These are phyloP conservation scores for Cardamine chenopodiifolia DNA, from an alignment of 345 rosid genomes.

Conservation along the genomic window DNA sequence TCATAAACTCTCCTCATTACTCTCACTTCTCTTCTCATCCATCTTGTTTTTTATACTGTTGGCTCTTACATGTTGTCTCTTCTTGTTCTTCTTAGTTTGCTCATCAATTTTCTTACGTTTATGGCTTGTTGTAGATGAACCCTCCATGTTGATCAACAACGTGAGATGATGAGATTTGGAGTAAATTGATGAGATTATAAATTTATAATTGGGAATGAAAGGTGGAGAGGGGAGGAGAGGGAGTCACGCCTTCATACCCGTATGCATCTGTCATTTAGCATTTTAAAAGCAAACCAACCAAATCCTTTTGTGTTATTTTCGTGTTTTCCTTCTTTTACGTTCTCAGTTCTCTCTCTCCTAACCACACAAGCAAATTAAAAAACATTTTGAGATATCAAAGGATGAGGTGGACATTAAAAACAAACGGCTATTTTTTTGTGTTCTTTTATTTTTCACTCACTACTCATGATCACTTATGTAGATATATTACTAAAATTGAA, in stretches of 20 bases:
- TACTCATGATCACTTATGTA: too few species aligned
- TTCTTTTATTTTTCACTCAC: background rate
- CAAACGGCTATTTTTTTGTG: slow-evolving; percentile 26
- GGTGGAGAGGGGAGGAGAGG: slow-evolving; percentile 35
- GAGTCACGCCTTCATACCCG: slow-evolving; percentile 45
- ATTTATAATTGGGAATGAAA: slow-evolving; percentile 7
- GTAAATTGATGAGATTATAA: background rate
- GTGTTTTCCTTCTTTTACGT: slow-evolving; percentile 41
- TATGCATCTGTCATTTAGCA: slow-evolving; percentile 32
- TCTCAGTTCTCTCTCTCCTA: slow-evolving; percentile 4
- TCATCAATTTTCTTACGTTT: slow-evolving; percentile 33
- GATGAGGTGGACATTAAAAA: slow-evolving; percentile 19
- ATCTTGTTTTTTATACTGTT: slow-evolving; percentile 19
- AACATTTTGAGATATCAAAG: slow-evolving; percentile 8
- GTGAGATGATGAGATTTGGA: slow-evolving; percentile 18
- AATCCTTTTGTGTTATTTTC: slow-evolving; percentile 37
- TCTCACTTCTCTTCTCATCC: slow-evolving; percentile 17
- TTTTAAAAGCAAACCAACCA: slow-evolving; percentile 34
- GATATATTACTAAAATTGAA: too few species aligned
- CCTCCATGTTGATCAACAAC: slow-evolving; percentile 18
- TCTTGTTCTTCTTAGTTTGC: slow-evolving; percentile 18
- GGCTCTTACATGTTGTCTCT: slow-evolving; percentile 41
- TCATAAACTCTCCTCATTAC: slow-evolving; percentile 53
- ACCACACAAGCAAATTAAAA: slow-evolving; percentile 24
- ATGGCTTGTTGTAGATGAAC: slow-evolving; percentile 20